These are phyloP conservation scores for Globisporangium cederbergense DNA, from an alignment of 352 stramenopile genomes.

Conservation along the genomic window DNA sequence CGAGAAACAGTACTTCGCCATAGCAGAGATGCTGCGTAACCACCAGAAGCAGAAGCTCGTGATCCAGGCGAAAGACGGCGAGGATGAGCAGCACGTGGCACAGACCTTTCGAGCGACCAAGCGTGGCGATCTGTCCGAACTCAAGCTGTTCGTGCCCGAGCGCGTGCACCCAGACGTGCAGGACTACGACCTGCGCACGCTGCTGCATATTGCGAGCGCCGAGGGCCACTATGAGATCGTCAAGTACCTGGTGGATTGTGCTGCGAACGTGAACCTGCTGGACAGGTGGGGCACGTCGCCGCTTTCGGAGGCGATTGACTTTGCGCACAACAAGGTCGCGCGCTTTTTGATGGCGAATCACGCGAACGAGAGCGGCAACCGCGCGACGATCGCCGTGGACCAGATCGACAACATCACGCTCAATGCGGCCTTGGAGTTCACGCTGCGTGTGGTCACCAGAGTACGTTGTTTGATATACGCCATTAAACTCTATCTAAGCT, in stretches of 20 bases:
- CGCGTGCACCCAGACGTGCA: conserved; percentile 62
- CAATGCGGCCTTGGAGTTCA: conserved; percentile 59
- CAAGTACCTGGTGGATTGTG: conserved; percentile 64
- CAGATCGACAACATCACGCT: conserved; percentile 62
- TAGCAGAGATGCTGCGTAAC: conserved; percentile 59
- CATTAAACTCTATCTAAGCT: not conserved
- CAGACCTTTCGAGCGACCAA: conserved; percentile 62
- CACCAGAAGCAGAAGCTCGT: conserved; percentile 53
- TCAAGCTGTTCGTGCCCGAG: conserved; percentile 53
- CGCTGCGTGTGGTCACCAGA: conserved; percentile 54
- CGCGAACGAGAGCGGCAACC: conserved; percentile 62
- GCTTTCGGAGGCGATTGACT: conserved; percentile 70
- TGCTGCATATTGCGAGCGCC: conserved; percentile 71
- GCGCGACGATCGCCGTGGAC: conserved; percentile 45
- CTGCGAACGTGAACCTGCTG: conserved; percentile 73
- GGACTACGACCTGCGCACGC: conserved; percentile 70
- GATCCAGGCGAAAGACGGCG: conserved; percentile 26
- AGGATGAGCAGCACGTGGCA: conserved; percentile 42
- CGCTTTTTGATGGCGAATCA: conserved; percentile 61
- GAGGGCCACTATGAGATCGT: conserved; percentile 56
- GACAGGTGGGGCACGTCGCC: conserved; percentile 78
- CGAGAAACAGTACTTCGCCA: conserved; percentile 48
- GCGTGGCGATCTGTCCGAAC: conserved; percentile 36
- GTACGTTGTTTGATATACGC: conserved; percentile 22
- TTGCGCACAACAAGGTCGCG: conserved; percentile 74